Evolutionary conservation across 805 yeast species (phyloP).

Genomic region (Candida michaelii): DNA sequence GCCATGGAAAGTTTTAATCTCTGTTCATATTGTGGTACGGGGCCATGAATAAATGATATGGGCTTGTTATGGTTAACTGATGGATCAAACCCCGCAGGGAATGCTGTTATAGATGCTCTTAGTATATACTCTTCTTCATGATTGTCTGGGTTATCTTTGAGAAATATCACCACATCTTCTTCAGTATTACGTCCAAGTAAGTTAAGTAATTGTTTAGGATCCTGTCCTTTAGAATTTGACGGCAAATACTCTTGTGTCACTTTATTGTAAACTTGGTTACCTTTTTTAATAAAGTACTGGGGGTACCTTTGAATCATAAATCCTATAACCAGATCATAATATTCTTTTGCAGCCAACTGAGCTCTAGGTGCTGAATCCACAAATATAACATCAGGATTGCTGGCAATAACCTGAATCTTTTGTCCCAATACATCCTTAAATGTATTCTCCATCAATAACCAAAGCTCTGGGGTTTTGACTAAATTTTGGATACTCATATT

Average conservation of each 20-base stretch:
- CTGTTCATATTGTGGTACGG: conserved; percentile 66
- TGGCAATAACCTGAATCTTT: conserved; percentile 19
- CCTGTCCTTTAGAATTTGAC: conserved; percentile 12
- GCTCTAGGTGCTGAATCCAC: conserved; percentile 19
- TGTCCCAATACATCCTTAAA: conserved; percentile 29
- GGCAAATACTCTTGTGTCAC: conserved; percentile 45
- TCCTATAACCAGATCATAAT: conserved; percentile 42
- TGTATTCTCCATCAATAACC: conserved; percentile 62
- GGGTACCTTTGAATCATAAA: conserved; percentile 54
- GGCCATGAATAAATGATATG: conserved; percentile 61
- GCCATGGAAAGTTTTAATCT: conserved; percentile 64
- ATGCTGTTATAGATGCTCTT: conserved; percentile 57
- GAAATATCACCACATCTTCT: conserved; percentile 61
- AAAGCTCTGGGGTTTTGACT: conserved; percentile 44
- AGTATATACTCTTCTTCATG: conserved; percentile 57
- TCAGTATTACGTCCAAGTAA: conserved; percentile 45
- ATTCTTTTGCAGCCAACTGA: conserved; percentile 45
- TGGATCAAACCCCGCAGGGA: conserved; percentile 77
- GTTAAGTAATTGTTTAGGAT: conserved; percentile 22
- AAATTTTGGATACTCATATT: conserved; percentile 35
- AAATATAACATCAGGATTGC: conserved; percentile 31
- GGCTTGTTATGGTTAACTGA: conserved; percentile 50
- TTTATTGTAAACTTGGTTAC: conserved; percentile 31
- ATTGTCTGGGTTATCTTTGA: conserved; percentile 37
- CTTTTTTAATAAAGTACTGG: conserved; percentile 40